phyloP scores from a whole-genome alignment of 176 grass and related monocot species.

The Phyllostachys edulis region DNA sequence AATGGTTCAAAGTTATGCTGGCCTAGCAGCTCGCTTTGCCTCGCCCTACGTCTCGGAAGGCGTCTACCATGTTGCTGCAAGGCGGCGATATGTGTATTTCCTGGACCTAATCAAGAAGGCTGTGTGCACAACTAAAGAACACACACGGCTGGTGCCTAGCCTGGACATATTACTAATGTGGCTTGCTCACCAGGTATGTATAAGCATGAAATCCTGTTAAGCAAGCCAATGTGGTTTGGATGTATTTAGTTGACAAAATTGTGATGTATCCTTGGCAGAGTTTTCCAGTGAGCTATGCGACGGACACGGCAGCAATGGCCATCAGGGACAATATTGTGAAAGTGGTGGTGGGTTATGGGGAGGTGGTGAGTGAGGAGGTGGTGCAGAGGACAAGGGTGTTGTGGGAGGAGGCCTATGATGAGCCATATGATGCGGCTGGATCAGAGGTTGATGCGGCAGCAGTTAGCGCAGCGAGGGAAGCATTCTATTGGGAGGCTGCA shows the following conservation, averaged over 20 bases:
- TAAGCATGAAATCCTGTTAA: slow-evolving; percentile 15
- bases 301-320: slow-evolving; percentile 42
- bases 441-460: slow-evolving; percentile 38
- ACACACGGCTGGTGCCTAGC: slow-evolving; percentile 52
- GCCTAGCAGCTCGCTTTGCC: slow-evolving; percentile 44
- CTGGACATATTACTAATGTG: slow-evolving; percentile 84
- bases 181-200: slow-evolving; percentile 84
- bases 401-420: slow-evolving; percentile 78
- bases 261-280: slow-evolving; percentile 44
- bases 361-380: slow-evolving; percentile 37
- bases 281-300: slow-evolving; percentile 66
- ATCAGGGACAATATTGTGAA: slow-evolving; percentile 24
- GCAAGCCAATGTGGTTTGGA: not conserved
- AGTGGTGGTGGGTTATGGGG: slow-evolving; percentile 43
- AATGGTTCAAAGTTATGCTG: slow-evolving; percentile 40
- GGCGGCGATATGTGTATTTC: slow-evolving; percentile 56
- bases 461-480: slow-evolving; percentile 34
- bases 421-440: slow-evolving; percentile 75
- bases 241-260: slow-evolving; percentile 1
- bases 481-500: slow-evolving; percentile 60
- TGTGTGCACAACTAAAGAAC: not conserved
- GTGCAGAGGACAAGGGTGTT: slow-evolving; percentile 40
- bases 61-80: slow-evolving; percentile 77
- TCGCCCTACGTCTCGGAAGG: slow-evolving; percentile 62
- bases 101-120: slow-evolving; percentile 59